Evolutionary conservation across 2,329 filamentous ascomycete genomes (phyloP), one percentile per base, ranked within the genome.

Genomic region (Mollisia scopiformis): DNA sequence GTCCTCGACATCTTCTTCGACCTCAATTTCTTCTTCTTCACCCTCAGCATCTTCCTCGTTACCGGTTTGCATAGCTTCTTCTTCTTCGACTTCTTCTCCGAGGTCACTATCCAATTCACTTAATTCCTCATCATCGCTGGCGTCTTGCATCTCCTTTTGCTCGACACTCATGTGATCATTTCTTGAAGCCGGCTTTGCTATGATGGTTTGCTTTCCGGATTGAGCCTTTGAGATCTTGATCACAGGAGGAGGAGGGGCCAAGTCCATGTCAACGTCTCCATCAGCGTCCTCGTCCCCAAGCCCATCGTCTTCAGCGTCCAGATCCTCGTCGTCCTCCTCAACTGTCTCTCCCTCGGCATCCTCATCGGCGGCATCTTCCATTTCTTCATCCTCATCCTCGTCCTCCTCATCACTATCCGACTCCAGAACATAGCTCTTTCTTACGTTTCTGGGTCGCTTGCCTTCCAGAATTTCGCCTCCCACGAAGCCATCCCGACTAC

Each of bases 31-130:
- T 56, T 80, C 79, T 51, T 80, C 78, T 37, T 83, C 81, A 25
- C 81, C 80, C 16, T 76, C 76, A 39, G 80, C 69, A 62, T 76
- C 73, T 57, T 75, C 75, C 31, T 74, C 67, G 46, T 78, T 74
- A 8, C 75, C 75, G 52, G 65, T 67, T 52, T 69, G 67, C 62
- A 69, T 69, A 16, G 82, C 81, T 51, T 83, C 82, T 47, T 83
- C 82, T 28, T 79, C 77, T 21, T 81, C 80, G 46, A 79, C 77
- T 25, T 82, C 81, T 31, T 82, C 80, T 8, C 73, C 75, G 46
- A 71, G 21, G 25, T 71, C 68, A 25, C 72, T 70, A 33, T 72
- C 72, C 16, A 74, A 59, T 19, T 73, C 72, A 55, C 71, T 74
- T 57, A 75, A 61, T 33, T 75, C 73, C 35, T 75, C 74, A 47